Base-by-base conservation (phyloP, 495 filamentous ascomycete species). In the Evansstolkia leycettana region DNA sequence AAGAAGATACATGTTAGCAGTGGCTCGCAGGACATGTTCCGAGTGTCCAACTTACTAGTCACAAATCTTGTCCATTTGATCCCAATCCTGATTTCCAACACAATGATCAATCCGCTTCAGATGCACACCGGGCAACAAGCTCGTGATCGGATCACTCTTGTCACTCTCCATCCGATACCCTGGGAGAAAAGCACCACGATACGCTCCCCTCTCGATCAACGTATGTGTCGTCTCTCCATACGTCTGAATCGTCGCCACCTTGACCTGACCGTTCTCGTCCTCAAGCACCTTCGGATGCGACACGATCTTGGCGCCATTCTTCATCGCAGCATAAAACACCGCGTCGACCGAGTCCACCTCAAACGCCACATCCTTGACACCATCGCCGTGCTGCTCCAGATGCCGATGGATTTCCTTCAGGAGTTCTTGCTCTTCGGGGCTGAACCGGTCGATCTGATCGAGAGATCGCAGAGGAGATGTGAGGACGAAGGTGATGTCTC, bases 141-240 rank as follows among this genome's bases (percentile, higher is more conserved):
- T 51, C 0, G 58, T 37, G 10, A 84, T 61, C 0, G 65, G 54
- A 46, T 79, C 69, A 51, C 61, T 3, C 29, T 15, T 31, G 35
- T 40, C 15, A 8, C 46, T 46, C 32, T 68, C 59, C 6, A 59
- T 30, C 20, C 73, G 69, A 60, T 79, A 94, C 0, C 88, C 87
- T 0, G 87, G 87, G 18, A 94, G 61, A 60, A 94, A 94, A 7
- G 60, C 52, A 0, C 87, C 86, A 1, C 48, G 54, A 57, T 92
- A 94, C 7, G 51, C 39, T 9, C 43, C 35, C 5, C 81, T 73
- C 35, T 84, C 73, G 46, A 94, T 71, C 11, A 94, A 66, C 0
- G 88, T 92, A 57, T 94, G 87, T 6, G 83, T 90, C 2, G 88
- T 94, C 55, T 94, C 80, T 33, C 87, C 87, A 54, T 93, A 94